Evolutionary conservation across 805 yeast species (phyloP).

Genomic region (Wickerhamiella domercqiae): DNA sequence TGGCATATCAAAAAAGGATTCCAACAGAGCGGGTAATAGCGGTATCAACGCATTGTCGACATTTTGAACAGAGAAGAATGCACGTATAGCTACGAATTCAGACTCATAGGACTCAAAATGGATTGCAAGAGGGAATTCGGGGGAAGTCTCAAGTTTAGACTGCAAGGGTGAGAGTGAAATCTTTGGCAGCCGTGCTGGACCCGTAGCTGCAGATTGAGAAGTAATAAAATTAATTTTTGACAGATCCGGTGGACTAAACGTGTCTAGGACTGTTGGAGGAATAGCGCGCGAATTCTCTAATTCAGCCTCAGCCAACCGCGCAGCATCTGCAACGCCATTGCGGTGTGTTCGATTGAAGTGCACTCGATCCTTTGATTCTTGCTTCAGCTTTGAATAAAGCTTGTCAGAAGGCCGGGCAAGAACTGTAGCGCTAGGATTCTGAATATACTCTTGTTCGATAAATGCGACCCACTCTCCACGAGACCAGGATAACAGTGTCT

Average conservation of each 20-base stretch:
- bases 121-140: conserved; percentile 56
- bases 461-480: conserved; percentile 50
- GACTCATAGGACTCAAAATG: conserved; percentile 72
- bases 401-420: conserved; percentile 55
- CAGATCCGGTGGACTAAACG: conserved; percentile 62
- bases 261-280: conserved; percentile 47
- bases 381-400: conserved; percentile 39
- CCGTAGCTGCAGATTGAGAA: conserved; percentile 49
- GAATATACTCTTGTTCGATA: conserved; percentile 37
- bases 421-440: conserved; percentile 49
- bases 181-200: conserved; percentile 24
- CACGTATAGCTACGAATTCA: conserved; percentile 55
- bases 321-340: conserved; percentile 40
- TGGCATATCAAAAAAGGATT: conserved; percentile 59
- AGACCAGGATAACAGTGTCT: conserved; percentile 44
- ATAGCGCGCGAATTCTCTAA: conserved; percentile 56
- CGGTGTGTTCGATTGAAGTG: conserved; percentile 34
- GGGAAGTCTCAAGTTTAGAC: conserved; percentile 27
- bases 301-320: conserved; percentile 46
- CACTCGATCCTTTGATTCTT: conserved; percentile 34
- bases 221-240: conserved; percentile 54
- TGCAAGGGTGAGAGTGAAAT: background rate
- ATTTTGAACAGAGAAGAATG: conserved; percentile 41
- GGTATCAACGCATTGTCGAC: conserved; percentile 42
- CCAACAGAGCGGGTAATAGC: conserved; percentile 44